These are phyloP conservation scores for Chlorella variabilis DNA, from an alignment of 163 green algal species.

Conservation along the genomic window DNA sequence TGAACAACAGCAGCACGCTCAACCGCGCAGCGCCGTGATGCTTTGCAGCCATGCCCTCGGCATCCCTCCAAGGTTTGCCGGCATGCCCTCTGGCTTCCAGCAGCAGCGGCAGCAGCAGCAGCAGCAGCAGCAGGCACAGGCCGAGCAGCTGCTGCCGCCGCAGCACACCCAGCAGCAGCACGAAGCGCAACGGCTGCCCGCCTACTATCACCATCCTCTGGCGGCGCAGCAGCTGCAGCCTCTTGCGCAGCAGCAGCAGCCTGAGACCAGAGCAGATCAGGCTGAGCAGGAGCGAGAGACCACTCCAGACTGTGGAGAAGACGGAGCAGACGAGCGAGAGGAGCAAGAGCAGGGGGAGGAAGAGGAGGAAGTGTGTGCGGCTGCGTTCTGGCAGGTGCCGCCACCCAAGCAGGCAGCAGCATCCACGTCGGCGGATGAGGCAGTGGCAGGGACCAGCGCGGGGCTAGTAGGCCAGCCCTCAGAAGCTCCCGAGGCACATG, in stretches of 20 bases:
- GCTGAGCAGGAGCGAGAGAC: too few relatives aligned
- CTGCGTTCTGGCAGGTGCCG: background rate
- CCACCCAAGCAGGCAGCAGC: background rate
- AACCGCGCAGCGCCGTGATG: too few relatives aligned
- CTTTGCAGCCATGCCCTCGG: background rate
- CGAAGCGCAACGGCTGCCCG: too few relatives aligned
- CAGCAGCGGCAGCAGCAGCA: background rate
- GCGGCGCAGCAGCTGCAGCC: background rate
- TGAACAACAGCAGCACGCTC: too few relatives aligned
- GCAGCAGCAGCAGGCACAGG: background rate
- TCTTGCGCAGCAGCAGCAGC: background rate
- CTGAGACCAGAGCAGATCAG: background rate
- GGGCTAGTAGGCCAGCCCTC: too few relatives aligned
- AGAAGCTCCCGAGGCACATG: too few relatives aligned
- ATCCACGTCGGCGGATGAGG: background rate
- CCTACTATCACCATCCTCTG: too few relatives aligned
- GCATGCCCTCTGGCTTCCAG: background rate
- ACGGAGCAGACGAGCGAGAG: too few relatives aligned
- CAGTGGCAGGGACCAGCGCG: background rate
- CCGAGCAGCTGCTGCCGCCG: background rate
- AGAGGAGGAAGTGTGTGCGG: too few relatives aligned
- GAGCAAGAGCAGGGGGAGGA: too few relatives aligned
- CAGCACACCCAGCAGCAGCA: background rate
- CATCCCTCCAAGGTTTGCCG: background rate
- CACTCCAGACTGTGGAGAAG: too few relatives aligned